phyloP scores from a whole-genome alignment of 148 eudicot genomes.

The Rhododendron griersonianum region DNA sequence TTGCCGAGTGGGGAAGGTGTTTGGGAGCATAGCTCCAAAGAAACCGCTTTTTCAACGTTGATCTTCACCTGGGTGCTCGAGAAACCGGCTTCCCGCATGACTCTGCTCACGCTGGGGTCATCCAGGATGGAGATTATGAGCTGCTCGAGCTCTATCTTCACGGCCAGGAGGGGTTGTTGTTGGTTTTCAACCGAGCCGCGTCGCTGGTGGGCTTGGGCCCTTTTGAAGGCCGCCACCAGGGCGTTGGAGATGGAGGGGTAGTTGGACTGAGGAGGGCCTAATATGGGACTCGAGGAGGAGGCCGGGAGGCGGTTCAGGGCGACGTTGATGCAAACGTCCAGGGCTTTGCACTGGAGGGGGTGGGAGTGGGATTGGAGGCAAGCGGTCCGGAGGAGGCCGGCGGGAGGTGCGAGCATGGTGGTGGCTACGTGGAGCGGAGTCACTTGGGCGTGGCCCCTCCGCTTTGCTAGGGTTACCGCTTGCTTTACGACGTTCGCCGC shows the following conservation, averaged over 20 bases:
- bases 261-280: conserved; percentile 44
- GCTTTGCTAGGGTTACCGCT: conserved; percentile 55
- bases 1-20: not conserved
- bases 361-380: conserved; percentile 78
- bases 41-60: conserved; percentile 66
- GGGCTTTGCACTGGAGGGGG: conserved; percentile 83
- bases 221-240: conserved; percentile 73
- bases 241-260: conserved; percentile 76
- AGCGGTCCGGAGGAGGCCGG: conserved; percentile 69
- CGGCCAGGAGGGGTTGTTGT: conserved; percentile 66
- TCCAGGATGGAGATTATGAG: conserved; percentile 80
- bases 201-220: conserved; percentile 88
- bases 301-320: conserved; percentile 80
- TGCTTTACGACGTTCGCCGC: conserved; percentile 69
- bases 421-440: conserved; percentile 91
- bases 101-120: conserved; percentile 96
- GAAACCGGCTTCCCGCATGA: conserved; percentile 87
- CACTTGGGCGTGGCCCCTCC: conserved; percentile 83
- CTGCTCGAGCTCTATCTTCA: conserved; percentile 78
- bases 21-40: conserved; percentile 36
- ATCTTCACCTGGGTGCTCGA: conserved; percentile 74
- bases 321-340: conserved; percentile 91
- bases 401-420: conserved; percentile 56
- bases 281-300: conserved; percentile 44
- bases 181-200: conserved; percentile 71